Base-by-base conservation (phyloP, 306 rosid species). In the Sphenostylis stenocarpa region DNA sequence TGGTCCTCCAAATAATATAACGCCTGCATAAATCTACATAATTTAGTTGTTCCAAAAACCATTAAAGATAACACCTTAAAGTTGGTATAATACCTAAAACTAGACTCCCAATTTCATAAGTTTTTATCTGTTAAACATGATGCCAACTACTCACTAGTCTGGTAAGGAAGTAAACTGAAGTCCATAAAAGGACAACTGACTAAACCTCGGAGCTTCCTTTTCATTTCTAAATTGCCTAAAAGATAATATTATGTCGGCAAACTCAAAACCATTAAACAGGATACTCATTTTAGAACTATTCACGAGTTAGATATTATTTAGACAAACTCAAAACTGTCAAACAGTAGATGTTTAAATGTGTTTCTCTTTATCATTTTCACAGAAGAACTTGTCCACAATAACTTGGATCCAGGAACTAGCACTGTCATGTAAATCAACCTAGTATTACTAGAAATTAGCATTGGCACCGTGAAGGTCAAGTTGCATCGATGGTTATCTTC, bases 1-100 rank as follows among this genome's bases (percentile, higher is more conserved):
- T 17, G 96, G 96, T 82, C 99, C 99, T 58, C 98, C 99, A 84
- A 83, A 91, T 82, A 96, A 87, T 12, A 80, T 81, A 73, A 89
- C 93, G 33, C 98, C 99, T 96, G 87, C 79, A 64, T 66, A 79
- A 74, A 76, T 80, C 17, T 33, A 73, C 31, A 20, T 51, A 60
- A 7, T 48, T 48, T 55, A 72, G 57, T 60, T 21, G 39, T 43
- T 47, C 56, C 47, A 60, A 55, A 75, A 80, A 24, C 67, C 55
- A 70, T 45, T 62, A 58, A 36, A 24, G 31, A 12, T 19, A 36
- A 47, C 13, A 28, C n/a, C 52, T 29, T 44, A 10, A 41, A 14
- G 2, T 43, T 43, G 17, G 41, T 62, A 10, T 23, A 45, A 0
- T 29, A 24, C 36, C 44, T 64, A 73, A 41, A 28, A n/a, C n/a